Evolutionary conservation across 164 flowering plant species (phyloP).

Genomic region (Annona squamosa): DNA sequence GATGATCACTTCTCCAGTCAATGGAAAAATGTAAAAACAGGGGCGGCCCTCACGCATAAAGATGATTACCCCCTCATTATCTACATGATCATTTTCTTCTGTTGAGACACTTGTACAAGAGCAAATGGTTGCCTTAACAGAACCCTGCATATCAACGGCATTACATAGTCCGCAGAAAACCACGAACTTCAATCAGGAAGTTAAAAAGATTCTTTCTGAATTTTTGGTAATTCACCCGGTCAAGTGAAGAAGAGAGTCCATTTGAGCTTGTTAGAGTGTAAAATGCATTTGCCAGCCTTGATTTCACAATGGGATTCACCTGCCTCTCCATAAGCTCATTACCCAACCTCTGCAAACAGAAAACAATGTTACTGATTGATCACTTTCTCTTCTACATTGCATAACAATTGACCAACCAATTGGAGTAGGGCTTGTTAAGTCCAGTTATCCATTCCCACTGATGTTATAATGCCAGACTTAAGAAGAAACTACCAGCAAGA

Average conservation of each 20-base stretch:
- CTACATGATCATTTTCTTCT: neutral
- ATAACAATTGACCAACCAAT: too few species aligned
- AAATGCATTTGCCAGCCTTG: slow-evolving; percentile 68
- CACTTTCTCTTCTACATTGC: too few species aligned
- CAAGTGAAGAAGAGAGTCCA: slow-evolving; percentile 61
- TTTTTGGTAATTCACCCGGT: slow-evolving; percentile 61
- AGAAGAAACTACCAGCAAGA: too few species aligned
- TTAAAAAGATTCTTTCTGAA: slow-evolving; percentile 69
- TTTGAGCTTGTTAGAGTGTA: slow-evolving; percentile 71
- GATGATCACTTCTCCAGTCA: too few species aligned
- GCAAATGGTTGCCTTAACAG: neutral
- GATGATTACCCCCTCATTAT: too few species aligned
- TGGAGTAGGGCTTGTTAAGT: too few species aligned
- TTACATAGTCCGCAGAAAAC: slow-evolving; percentile 58
- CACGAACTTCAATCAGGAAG: slow-evolving; percentile 82
- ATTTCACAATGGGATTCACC: slow-evolving; percentile 33
- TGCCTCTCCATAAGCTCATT: slow-evolving; percentile 67
- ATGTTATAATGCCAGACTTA: too few species aligned
- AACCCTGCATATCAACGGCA: neutral
- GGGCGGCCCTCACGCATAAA: too few species aligned
- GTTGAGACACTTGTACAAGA: neutral
- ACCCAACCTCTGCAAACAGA: slow-evolving; percentile 50
- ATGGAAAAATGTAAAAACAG: too few species aligned
- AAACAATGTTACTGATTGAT: too few species aligned
- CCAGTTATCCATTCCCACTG: too few species aligned